Percentiles rank a stretch among this genome's conserved stretches.
phyloP scores from a whole-genome alignment of 2,329 filamentous ascomycete species.

The Sporothrix schenckii region DNA sequence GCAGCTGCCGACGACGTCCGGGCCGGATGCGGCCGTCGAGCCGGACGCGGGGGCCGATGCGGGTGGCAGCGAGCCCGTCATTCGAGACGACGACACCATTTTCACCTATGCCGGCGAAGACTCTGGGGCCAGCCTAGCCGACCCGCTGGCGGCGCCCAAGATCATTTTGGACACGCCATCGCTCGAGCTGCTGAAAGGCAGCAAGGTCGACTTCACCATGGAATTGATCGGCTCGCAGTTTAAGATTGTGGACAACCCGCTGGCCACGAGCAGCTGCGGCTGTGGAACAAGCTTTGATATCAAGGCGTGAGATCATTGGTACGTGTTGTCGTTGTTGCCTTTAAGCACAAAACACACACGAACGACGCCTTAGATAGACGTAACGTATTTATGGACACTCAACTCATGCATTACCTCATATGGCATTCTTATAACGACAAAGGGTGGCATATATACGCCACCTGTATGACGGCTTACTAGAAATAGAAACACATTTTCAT shows the following conservation, averaged over 20 bases:
- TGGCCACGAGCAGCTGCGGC: constrained; percentile 90
- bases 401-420: not conserved
- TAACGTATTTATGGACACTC: not conserved
- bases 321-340: too few species aligned
- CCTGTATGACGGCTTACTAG: too few species aligned
- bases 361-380: not conserved
- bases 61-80: constrained; percentile 37
- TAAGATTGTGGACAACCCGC: constrained; percentile 91
- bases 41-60: constrained; percentile 38
- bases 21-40: not conserved
- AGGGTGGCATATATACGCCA: not conserved
- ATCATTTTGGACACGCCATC: constrained; percentile 88
- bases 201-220: constrained; percentile 94
- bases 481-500: too few species aligned
- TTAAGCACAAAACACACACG: not conserved
- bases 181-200: constrained; percentile 84
- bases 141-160: constrained; percentile 58
- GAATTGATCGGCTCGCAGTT: constrained; percentile 90
- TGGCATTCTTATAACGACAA: not conserved
- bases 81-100: constrained; percentile 79
- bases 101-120: constrained; percentile 70
- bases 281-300: constrained; percentile 98
- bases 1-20: constrained; percentile 36
- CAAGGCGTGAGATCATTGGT: constrained; percentile 55
- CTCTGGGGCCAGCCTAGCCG: constrained; percentile 36